Base-by-base conservation (phyloP, 768 basidiomycete genomes). In the Tricholoma saponaceum region DNA sequence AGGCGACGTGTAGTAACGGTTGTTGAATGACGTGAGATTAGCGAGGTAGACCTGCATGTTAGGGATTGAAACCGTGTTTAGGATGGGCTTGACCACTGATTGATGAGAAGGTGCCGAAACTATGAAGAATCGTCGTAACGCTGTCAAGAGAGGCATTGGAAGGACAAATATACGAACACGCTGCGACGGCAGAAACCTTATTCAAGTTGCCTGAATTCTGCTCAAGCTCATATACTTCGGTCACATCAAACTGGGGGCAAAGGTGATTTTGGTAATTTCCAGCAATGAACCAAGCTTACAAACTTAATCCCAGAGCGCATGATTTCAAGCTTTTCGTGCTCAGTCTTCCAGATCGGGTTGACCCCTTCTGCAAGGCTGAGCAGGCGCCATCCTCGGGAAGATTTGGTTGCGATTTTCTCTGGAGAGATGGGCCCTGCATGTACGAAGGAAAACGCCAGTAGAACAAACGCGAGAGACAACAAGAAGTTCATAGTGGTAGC, bases 301-400 rank as follows among this genome's bases (percentile, higher is more conserved):
- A 78, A 78, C 30, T 74, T 68, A 32, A 64, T 62, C 7, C 70
- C 68, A 52, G 68, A 65, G 20, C 71, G 67, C 61, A 72, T 62
- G 46, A 76, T 67, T 28, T 70, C 68, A 25, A 76, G 62, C 60
- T 74, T 70, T 58, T 75, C 73, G 8, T 66, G 70, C 57, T 75
- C 75, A 3, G 73, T 73, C 63, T 74, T 75, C 75, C 76, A 78
- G 20, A 74, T 68, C 3, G 75, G 75, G 7, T 73, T 73, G 4
- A 61, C 69, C 18, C 64, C 70, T 41, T 76, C 76, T 22, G 61
- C 64, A 20, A 78, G 65, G 35, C 71, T 72, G 43, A 78, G 60
- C 20, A 76, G 68, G 28, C 72, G 73, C 39, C 76, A 61, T 25
- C 74, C 74, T 52, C 71, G 62, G 0, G 69, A 65, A 18, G 70